phyloP scores from a whole-genome alignment of 805 yeast genomes.

The Cyberlindnera amylophila region DNA sequence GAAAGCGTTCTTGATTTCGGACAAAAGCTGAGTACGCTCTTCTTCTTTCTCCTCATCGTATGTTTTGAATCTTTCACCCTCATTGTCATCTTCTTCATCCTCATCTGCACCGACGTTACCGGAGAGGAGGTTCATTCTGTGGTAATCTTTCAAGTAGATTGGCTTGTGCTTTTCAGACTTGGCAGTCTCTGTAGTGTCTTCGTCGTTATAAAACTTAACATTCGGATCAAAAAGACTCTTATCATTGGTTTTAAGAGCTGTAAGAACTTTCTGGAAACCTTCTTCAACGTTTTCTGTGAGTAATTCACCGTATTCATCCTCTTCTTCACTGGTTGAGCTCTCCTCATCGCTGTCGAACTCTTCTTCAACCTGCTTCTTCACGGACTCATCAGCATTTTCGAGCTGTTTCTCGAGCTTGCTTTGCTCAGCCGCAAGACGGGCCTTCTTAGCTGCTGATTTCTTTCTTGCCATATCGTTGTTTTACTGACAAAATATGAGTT shows the following conservation, averaged over 20 bases:
- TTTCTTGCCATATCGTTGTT: conserved; percentile 67
- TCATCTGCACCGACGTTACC: conserved; percentile 55
- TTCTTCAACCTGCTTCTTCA: conserved; percentile 28
- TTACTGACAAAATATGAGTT: background rate
- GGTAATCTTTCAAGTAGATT: conserved; percentile 86
- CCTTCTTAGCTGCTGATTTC: conserved; percentile 78
- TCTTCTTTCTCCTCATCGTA: conserved; percentile 72
- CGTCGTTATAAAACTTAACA: conserved; percentile 69
- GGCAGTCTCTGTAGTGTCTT: conserved; percentile 32
- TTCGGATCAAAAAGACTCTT: conserved; percentile 61
- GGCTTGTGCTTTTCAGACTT: conserved; percentile 54
- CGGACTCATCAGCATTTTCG: conserved; percentile 17
- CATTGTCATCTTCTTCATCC: conserved; percentile 41
- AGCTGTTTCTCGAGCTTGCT: conserved; percentile 23
- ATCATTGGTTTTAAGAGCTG: conserved; percentile 68
- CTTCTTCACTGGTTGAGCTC: conserved; percentile 45
- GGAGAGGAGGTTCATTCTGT: conserved; percentile 73
- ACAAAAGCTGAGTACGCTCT: conserved; percentile 67
- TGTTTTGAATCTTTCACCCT: conserved; percentile 54
- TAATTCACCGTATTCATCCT: conserved; percentile 88
- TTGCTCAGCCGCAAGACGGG: conserved; percentile 42
- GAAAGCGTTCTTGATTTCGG: conserved; percentile 73
- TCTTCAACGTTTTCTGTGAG: conserved; percentile 81
- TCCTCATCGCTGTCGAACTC: conserved; percentile 38
- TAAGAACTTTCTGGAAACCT: conserved; percentile 69